Conservation (phyloP, 306 rosid genomes). For the Castanopsis chinensis region DNA sequence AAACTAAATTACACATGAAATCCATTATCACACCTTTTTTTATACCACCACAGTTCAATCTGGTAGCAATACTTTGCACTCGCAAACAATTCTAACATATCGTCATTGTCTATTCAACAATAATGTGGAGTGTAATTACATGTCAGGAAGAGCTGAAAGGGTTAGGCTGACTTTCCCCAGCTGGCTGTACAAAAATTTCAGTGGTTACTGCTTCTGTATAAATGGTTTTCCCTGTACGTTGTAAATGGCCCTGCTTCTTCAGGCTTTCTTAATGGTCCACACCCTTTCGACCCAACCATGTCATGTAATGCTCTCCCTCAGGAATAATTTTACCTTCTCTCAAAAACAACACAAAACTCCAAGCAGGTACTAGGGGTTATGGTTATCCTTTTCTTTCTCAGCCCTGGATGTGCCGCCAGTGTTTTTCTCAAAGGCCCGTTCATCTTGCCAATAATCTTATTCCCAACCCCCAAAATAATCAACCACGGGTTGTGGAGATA, state of each 20-base stretch:
- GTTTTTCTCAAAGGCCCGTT: constrained; percentile 49
- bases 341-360: constrained; percentile 64
- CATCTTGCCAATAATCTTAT: constrained; percentile 47
- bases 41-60: constrained; percentile 35
- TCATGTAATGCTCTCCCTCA: constrained; percentile 61
- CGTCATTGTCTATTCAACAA: constrained; percentile 24
- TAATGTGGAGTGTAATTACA: constrained; percentile 63
- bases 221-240: constrained; percentile 42
- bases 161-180: constrained; percentile 52
- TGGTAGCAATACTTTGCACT: constrained; percentile 24
- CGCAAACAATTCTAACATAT: constrained; percentile 21
- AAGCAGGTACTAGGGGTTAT: constrained; percentile 69
- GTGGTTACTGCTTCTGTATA: constrained; percentile 37
- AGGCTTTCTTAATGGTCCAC: constrained; percentile 25
- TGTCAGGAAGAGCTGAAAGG: constrained; percentile 77
- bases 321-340: constrained; percentile 42
- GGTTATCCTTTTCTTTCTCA: constrained; percentile 76
- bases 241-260: constrained; percentile 24
- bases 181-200: constrained; percentile 58
- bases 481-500: constrained; percentile 36
- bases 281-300: constrained; percentile 81
- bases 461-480: constrained; percentile 40
- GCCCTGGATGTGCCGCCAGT: constrained; percentile 67
- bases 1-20: constrained; percentile 10
- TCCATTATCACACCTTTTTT: constrained; percentile 29